phyloP scores from a whole-genome alignment of 2,329 filamentous ascomycete species.

The Orbilia oligospora region DNA sequence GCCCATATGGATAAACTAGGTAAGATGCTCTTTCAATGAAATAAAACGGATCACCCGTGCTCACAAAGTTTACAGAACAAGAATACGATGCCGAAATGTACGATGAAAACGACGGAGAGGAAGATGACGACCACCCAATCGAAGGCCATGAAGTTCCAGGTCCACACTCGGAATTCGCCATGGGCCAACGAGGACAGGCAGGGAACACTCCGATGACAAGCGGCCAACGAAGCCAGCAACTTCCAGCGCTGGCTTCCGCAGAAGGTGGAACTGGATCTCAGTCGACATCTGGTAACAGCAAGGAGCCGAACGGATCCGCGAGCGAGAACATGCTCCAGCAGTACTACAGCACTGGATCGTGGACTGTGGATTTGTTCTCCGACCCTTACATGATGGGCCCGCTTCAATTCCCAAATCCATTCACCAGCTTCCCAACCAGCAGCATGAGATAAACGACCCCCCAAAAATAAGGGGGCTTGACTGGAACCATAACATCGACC shows the following conservation, averaged over 20 bases:
- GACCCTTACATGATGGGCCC: conserved; percentile 58
- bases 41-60: background rate
- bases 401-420: conserved; percentile 51
- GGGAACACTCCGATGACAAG: conserved; percentile 43
- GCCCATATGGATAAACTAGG: conserved; percentile 60
- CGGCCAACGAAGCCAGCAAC: conserved; percentile 32
- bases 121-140: conserved; percentile 45
- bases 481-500: conserved; percentile 19
- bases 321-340: conserved; percentile 53
- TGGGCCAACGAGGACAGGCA: conserved; percentile 32
- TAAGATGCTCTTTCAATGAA: conserved; percentile 11
- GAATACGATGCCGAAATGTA: conserved; percentile 60
- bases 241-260: conserved; percentile 45
- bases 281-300: conserved; percentile 28
- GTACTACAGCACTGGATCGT: conserved; percentile 57
- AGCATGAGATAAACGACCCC: conserved; percentile 57
- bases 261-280: conserved; percentile 31
- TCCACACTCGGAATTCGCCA: conserved; percentile 35
- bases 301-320: conserved; percentile 37
- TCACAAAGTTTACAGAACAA: conserved; percentile 35
- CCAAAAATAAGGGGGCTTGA: background rate
- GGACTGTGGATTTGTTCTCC: conserved; percentile 59
- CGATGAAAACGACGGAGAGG: conserved; percentile 53
- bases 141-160: conserved; percentile 50
- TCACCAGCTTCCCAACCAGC: conserved; percentile 58